Evolutionary conservation across 2,329 filamentous ascomycete genomes (phyloP), one percentile per base, ranked within the genome.

Genomic region (Lachnellula arida): DNA sequence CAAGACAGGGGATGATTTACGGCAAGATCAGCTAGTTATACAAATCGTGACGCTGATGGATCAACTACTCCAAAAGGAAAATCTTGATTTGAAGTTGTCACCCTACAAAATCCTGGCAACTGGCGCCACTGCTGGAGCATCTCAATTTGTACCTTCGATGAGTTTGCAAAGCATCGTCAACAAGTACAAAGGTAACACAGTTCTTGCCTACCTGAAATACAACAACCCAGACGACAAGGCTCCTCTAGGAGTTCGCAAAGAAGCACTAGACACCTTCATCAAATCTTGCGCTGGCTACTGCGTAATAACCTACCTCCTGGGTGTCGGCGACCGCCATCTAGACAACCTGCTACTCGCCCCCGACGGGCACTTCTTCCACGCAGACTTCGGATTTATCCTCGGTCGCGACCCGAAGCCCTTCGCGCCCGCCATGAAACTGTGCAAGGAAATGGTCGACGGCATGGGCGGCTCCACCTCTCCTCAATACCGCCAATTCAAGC

Each of bases 11-110:
- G 94, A 99, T 69, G 94, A 99, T 70, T 78, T 99, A 51, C 88
- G 94, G 14, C 94, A 99, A 73, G 94, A 99, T 68, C 94, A 99
- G 70, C 82, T 99, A 2, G 93, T 99, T 37, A 95, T 99, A 53
- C 94, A 90, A 68, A 97, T 97, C 68, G 97, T 99, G 70, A 96
- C 91, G 0, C 81, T 99, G 15, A 99, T 99, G 94, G 94, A 99
- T 67, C 89, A 93, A 56, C 82, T 99, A 1, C 80, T 99, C 4
- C 89, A 90, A 57, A 97, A 97, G 68, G 94, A 99, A 70, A 97
- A 99, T 59, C 78, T 99, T 9, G 94, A 99, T 68, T 80, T 99
- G 46, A 97, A 95, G 69, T 80, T 99, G 1, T 93, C 93, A 0
- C 94, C 94, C 0, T 99, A 99, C 76, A 93, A 93, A 65, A 97